Evolutionary conservation across 2,329 filamentous ascomycete species (phyloP).

Genomic region (Clarireedia paspali): DNA sequence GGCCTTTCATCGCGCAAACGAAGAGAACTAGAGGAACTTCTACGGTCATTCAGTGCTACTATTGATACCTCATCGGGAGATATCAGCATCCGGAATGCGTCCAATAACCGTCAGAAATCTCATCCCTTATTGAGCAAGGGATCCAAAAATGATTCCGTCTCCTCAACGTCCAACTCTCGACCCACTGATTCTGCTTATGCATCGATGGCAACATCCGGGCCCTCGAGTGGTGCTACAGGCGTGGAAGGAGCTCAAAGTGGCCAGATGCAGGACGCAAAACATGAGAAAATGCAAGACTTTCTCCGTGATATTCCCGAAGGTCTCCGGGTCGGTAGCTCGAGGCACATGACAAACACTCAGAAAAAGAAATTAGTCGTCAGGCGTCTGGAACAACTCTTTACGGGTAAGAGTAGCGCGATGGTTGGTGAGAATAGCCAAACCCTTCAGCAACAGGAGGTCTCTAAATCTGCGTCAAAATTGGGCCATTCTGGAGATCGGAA

Average conservation of each 20-base stretch:
- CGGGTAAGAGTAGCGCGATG: slow-evolving; percentile 50
- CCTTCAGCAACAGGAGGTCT: slow-evolving; percentile 40
- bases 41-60: slow-evolving; percentile 62
- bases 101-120: background rate
- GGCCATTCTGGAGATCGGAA: slow-evolving; percentile 24
- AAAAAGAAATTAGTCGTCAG: slow-evolving; percentile 72
- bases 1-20: slow-evolving; percentile 65
- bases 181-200: slow-evolving; percentile 51
- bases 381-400: slow-evolving; percentile 73
- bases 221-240: slow-evolving; percentile 6
- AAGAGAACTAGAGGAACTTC: slow-evolving; percentile 64
- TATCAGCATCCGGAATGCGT: background rate
- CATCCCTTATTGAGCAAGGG: slow-evolving; percentile 22
- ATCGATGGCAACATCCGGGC: slow-evolving; percentile 47
- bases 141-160: slow-evolving; percentile 22
- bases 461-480: slow-evolving; percentile 41
- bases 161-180: slow-evolving; percentile 29
- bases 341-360: slow-evolving; percentile 59
- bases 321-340: slow-evolving; percentile 51
- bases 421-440: slow-evolving; percentile 20
- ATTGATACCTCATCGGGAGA: slow-evolving; percentile 42
- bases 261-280: slow-evolving; percentile 23
- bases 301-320: slow-evolving; percentile 66
- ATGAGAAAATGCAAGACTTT: slow-evolving; percentile 61
- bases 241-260: background rate